Conservation (phyloP, 1,284 basidiomycete species). For the Ganoderma resinaceum region DNA sequence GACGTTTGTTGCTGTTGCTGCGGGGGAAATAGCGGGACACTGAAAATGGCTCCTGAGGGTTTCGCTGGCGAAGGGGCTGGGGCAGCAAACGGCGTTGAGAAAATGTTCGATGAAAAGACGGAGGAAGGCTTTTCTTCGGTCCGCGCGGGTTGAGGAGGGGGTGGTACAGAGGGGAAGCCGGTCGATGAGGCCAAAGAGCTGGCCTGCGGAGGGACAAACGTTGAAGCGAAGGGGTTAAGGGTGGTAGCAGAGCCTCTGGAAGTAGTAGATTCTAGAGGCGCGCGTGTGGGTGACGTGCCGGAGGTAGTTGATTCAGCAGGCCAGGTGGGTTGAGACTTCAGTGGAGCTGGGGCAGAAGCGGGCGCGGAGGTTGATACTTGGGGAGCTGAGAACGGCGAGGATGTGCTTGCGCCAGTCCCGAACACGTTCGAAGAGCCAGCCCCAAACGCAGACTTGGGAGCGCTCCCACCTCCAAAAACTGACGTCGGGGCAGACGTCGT, state of each 20-base stretch:
- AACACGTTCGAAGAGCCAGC: slow-evolving; percentile 15
- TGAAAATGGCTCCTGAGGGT: slow-evolving; percentile 12
- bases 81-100: slow-evolving; percentile 8
- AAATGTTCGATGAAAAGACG: slow-evolving; percentile 13
- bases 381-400: neutral
- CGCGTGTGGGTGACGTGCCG: neutral
- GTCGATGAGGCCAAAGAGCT: neutral
- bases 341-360: neutral
- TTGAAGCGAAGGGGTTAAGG: slow-evolving; percentile 25
- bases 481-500: neutral
- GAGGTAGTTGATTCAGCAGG: slow-evolving; percentile 11
- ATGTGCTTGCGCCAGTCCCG: neutral
- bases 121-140: slow-evolving; percentile 8
- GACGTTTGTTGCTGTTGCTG: neutral
- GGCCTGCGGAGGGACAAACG: slow-evolving; percentile 16
- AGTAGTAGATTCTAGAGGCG: neutral
- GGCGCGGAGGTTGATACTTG: neutral
- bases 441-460: slow-evolving; percentile 25
- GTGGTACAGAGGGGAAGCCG: neutral
- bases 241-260: neutral
- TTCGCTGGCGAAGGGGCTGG: slow-evolving; percentile 6
- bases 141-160: neutral
- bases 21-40: slow-evolving; percentile 6
- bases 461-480: neutral
- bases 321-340: slow-evolving; percentile 24